Conservation (phyloP, 129 eudicot genomes). For the Logfia minima region DNA sequence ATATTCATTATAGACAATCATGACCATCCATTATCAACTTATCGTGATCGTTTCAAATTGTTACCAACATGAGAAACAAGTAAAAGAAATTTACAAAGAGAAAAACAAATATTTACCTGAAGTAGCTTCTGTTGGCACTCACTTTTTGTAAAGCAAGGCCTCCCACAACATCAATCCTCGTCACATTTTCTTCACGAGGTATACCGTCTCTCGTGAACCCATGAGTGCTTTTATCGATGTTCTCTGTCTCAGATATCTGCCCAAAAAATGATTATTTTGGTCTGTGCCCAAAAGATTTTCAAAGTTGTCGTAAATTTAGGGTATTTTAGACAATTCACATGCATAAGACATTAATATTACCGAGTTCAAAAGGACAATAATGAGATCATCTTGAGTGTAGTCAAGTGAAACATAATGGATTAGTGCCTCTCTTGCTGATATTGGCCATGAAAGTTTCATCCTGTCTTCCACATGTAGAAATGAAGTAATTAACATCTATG, state of each 20-base stretch:
- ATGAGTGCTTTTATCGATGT: slow-evolving; percentile 59
- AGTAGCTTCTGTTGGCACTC: slow-evolving; percentile 66
- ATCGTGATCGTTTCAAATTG: background rate
- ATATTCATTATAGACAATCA: background rate
- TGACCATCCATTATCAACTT: background rate
- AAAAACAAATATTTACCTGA: slow-evolving; percentile 45
- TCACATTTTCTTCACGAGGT: slow-evolving; percentile 64
- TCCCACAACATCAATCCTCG: slow-evolving; percentile 84
- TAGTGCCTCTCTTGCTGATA: slow-evolving; percentile 80
- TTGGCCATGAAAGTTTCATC: slow-evolving; percentile 96
- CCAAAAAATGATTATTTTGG: background rate
- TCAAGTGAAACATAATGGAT: slow-evolving; percentile 66
- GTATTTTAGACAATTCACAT: slow-evolving; percentile 15
- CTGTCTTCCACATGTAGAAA: slow-evolving; percentile 80
- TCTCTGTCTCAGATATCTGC: slow-evolving; percentile 73
- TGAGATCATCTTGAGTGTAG: slow-evolving; percentile 73
- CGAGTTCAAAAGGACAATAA: slow-evolving; percentile 75
- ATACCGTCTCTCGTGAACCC: slow-evolving; percentile 73
- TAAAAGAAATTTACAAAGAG: background rate
- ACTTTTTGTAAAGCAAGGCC: slow-evolving; percentile 92
- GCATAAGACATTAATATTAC: slow-evolving; percentile 47
- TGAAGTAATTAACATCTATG: slow-evolving; percentile 38
- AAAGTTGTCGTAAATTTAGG: background rate
- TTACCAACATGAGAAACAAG: background rate
- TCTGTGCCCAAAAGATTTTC: background rate